Conservation (phyloP, 2,329 filamentous ascomycete species). For the Cylindrodendrum hubeiense region DNA sequence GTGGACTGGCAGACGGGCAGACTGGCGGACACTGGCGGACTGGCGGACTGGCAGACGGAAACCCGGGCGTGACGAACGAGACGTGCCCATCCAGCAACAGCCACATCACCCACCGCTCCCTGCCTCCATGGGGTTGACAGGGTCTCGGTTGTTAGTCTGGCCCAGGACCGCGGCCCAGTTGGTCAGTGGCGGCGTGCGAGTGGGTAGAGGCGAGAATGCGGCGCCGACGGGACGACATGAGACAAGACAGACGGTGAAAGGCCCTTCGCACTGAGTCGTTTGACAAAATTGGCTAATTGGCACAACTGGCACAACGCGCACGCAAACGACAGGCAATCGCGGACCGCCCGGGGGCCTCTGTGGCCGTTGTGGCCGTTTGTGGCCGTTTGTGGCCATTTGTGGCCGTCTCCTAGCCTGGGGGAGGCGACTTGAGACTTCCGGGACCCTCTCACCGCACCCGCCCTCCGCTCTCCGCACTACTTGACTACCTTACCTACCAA, state of each 20-base stretch:
- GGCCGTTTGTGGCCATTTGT: neutral
- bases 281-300: conserved; percentile 9
- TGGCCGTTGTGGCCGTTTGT: neutral
- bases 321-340: conserved; percentile 2
- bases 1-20: conserved; percentile 10
- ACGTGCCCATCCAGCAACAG: conserved; percentile 42
- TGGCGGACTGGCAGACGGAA: conserved; percentile 9
- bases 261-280: conserved; percentile 12
- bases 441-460: conserved; percentile 22
- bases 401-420: neutral
- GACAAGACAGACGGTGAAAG: conserved; percentile 23
- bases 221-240: conserved; percentile 4
- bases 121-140: conserved; percentile 33
- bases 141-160: conserved; percentile 3
- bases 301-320: neutral
- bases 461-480: conserved; percentile 1
- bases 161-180: neutral
- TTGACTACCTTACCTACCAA: too few species aligned
- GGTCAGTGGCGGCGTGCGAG: conserved; percentile 1
- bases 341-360: conserved; percentile 1
- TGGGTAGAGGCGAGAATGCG: conserved; percentile 8
- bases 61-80: conserved; percentile 7
- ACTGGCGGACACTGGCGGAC: too few species aligned
- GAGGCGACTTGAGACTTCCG: neutral
- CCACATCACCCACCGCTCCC: conserved; percentile 43